These are phyloP conservation scores for Carpinus fangiana DNA, from an alignment of 306 rosid genomes.

Conservation along the genomic window DNA sequence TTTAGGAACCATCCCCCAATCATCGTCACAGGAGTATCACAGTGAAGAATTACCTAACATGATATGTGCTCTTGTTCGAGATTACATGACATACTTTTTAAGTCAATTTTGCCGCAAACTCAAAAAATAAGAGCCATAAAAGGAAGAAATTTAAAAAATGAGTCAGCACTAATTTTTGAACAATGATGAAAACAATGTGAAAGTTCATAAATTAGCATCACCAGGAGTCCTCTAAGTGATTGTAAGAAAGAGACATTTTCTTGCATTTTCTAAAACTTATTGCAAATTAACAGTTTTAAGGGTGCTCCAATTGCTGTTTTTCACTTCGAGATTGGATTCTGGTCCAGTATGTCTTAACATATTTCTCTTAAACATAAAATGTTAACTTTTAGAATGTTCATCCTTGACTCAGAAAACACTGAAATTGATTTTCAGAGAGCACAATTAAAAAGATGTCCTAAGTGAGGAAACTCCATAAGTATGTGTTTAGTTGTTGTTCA, in stretches of 20 bases:
- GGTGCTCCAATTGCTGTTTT: neutral
- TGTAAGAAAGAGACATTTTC: neutral
- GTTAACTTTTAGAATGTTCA: neutral
- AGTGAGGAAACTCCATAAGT: neutral
- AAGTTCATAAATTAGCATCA: neutral
- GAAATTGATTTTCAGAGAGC: neutral
- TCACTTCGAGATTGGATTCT: neutral
- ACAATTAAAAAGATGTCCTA: neutral
- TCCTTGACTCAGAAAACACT: neutral
- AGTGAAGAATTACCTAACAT: neutral
- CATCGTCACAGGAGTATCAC: neutral
- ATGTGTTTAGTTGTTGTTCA: neutral
- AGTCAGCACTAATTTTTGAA: neutral
- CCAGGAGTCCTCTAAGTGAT: neutral
- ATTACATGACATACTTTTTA: neutral
- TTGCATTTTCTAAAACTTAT: neutral
- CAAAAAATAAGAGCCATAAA: neutral
- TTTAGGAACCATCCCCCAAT: conserved; percentile 1
- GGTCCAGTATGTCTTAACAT: neutral
- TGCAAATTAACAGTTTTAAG: neutral
- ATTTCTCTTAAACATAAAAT: neutral
- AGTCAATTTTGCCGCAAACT: neutral
- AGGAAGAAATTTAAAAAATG: neutral
- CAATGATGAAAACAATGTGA: neutral
- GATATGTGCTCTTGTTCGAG: neutral